A percentile compares a stretch with the other conserved stretches of the same genome.
These are phyloP conservation scores for Diaporthe destruens DNA, from an alignment of 2,329 filamentous ascomycete species.

Conservation along the genomic window DNA sequence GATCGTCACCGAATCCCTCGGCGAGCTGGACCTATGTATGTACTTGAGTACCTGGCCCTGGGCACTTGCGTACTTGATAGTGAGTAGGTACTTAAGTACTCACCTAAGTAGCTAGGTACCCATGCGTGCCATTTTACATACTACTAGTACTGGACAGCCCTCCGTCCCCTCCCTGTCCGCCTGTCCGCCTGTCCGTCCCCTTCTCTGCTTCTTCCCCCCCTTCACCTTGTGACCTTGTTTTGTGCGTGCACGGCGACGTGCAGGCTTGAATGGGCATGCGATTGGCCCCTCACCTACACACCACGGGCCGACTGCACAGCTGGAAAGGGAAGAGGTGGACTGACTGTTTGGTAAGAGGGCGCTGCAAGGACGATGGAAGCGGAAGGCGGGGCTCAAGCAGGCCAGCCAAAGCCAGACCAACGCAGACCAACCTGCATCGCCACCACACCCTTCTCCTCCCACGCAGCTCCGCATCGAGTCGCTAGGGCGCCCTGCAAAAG, in stretches of 20 bases:
- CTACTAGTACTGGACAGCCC: too few species aligned
- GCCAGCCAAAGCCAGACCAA: too few species aligned
- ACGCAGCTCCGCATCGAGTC: slow-evolving; percentile 20
- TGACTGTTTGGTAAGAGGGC: slow-evolving; percentile 3
- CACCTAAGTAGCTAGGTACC: too few species aligned
- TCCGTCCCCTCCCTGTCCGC: too few species aligned
- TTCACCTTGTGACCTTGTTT: not conserved
- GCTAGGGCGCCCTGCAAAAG: not conserved
- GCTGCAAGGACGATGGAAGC: slow-evolving; percentile 15
- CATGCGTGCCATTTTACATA: too few species aligned
- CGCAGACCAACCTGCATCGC: slow-evolving; percentile 8
- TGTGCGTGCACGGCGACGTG: not conserved
- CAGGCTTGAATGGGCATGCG: not conserved
- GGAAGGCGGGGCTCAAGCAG: slow-evolving; percentile 20
- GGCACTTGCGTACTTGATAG: too few species aligned
- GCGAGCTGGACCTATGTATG: not conserved
- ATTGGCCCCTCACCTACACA: slow-evolving; percentile 17
- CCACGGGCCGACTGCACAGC: slow-evolving; percentile 8
- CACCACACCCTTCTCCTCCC: slow-evolving; percentile 19
- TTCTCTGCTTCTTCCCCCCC: not conserved
- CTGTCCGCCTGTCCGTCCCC: too few species aligned
- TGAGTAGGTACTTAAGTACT: too few species aligned
- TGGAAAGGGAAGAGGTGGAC: slow-evolving; percentile 6
- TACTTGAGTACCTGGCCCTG: too few species aligned
- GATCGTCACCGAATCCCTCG: slow-evolving; percentile 12